Evolutionary conservation across 148 eudicot species (phyloP), one percentile per base, ranked within the genome.

Genomic region (Rhododendron molle): DNA sequence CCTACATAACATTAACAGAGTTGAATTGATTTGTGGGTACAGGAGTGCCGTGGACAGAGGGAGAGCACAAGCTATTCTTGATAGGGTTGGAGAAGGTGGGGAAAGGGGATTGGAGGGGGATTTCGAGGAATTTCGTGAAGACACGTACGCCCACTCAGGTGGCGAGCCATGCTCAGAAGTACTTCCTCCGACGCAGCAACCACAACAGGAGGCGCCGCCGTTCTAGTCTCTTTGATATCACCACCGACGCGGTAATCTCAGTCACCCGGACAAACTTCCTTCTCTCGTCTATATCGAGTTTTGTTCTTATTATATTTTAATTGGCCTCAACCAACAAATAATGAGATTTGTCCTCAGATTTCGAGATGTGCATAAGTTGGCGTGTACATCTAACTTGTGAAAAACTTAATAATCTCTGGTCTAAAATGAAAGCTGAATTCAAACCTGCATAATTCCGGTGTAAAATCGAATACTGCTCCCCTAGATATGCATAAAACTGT

Each of bases 71-170:
- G 83, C 88, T 90, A 69, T 95, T 95, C 83, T 79, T 95, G 71
- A 15, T 91, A 67, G 98, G 98, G 71, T 89, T 95, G 82, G 91
- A 92, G 81, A 89, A 89, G 82, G 94, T 93, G 2, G 95, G 98
- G 10, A 94, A 93, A 92, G 98, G 98, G 56, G 98, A 95, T 86
- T 95, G 98, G 98, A 92, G 97, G 89, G 95, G 95, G 0, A 95
- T 95, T 76, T 93, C 98, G 3, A 93, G 93, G 67, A 93, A 95
- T 67, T 95, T 88, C 60, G 98, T 95, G 6, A 95, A 93, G 88
- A 93, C 98, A 60, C 88, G 98, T n/a, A 92, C 98, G 30, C 98
- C 98, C 2, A 94, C 98, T 62, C 98, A 95, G 85, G 98, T 95
- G 60, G 98, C 97, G 4, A 95, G 98, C 87, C 98, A 95, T 89